Conservation (phyloP, 768 basidiomycete species). For the Lepiota venenata region DNA sequence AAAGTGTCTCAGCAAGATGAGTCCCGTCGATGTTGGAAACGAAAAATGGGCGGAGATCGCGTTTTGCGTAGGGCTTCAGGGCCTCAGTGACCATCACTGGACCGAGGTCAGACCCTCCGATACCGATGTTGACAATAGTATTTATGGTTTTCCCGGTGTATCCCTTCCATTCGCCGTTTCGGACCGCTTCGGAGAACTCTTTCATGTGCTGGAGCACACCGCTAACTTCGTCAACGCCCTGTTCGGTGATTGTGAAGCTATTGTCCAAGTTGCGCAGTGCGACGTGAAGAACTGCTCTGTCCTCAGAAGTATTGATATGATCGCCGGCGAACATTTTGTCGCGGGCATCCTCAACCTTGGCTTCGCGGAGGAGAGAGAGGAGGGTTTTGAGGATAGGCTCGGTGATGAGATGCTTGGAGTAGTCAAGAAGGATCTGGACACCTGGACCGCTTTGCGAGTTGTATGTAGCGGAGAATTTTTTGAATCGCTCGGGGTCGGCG, state of each 20-base stretch:
- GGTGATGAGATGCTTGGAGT: constrained; percentile 95
- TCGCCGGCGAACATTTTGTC: constrained; percentile 94
- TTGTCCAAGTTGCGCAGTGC: constrained; percentile 74
- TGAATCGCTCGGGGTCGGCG: constrained; percentile 82
- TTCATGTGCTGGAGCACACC: constrained; percentile 89
- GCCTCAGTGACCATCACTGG: constrained; percentile 99
- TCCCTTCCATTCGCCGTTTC: constrained; percentile 91
- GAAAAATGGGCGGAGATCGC: constrained; percentile 84
- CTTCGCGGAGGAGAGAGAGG: constrained; percentile 80
- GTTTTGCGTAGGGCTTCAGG: constrained; percentile 88
- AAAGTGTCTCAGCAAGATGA: constrained; percentile 87
- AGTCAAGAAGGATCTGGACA: constrained; percentile 88
- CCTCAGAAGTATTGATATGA: constrained; percentile 99
- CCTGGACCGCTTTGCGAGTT: constrained; percentile 58
- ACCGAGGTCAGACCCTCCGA: constrained; percentile 96
- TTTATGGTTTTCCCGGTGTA: constrained; percentile 96
- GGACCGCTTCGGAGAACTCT: constrained; percentile 79
- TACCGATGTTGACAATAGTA: constrained; percentile 97
- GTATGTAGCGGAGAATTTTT: constrained; percentile 80
- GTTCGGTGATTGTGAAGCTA: constrained; percentile 77
- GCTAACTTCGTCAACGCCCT: constrained; percentile 78
- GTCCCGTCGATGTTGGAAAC: constrained; percentile 99
- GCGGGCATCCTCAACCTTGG: constrained; percentile 76
- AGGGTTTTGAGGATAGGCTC: constrained; percentile 77
- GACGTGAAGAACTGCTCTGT: constrained; percentile 93